phyloP scores from a whole-genome alignment of 495 filamentous ascomycete species.

The Lepidopterella palustris region DNA sequence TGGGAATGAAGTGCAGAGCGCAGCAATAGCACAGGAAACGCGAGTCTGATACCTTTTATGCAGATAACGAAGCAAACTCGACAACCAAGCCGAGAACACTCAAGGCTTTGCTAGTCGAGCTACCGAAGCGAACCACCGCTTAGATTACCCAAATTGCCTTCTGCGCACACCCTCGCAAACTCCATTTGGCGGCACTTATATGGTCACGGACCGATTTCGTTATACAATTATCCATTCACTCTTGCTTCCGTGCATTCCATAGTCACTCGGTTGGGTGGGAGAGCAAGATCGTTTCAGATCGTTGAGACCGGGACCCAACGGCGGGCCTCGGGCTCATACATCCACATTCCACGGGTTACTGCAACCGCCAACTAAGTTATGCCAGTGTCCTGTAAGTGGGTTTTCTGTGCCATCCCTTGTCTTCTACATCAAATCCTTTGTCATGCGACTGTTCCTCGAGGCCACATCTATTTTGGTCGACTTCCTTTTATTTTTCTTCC shows the following conservation, averaged over 20 bases:
- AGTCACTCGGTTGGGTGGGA: conserved; percentile 23
- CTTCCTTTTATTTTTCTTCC: conserved; percentile 4
- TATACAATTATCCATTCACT: conserved; percentile 20
- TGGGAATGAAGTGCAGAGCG: background rate
- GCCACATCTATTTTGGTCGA: background rate
- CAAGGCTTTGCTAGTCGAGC: conserved; percentile 24
- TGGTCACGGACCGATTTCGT: conserved; percentile 25
- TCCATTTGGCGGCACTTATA: conserved; percentile 13
- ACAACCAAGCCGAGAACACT: conserved; percentile 5
- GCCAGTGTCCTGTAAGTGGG: conserved; percentile 28
- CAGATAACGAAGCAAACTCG: conserved; percentile 17
- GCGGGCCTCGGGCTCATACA: conserved; percentile 24
- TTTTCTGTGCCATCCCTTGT: conserved; percentile 21
- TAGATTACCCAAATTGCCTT: conserved; percentile 14
- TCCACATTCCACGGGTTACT: conserved; percentile 28
- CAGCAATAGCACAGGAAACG: conserved; percentile 8
- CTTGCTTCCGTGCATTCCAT: conserved; percentile 23
- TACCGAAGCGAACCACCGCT: conserved; percentile 12
- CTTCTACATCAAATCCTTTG: background rate
- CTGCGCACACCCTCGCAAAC: conserved; percentile 16
- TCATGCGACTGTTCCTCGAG: conserved; percentile 19
- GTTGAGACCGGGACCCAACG: conserved; percentile 25
- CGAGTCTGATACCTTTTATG: conserved; percentile 25
- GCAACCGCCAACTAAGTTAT: conserved; percentile 28
- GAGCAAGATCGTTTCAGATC: conserved; percentile 25